Conservation (phyloP, 2,329 filamentous ascomycete genomes). For the Alternaria sp. region DNA sequence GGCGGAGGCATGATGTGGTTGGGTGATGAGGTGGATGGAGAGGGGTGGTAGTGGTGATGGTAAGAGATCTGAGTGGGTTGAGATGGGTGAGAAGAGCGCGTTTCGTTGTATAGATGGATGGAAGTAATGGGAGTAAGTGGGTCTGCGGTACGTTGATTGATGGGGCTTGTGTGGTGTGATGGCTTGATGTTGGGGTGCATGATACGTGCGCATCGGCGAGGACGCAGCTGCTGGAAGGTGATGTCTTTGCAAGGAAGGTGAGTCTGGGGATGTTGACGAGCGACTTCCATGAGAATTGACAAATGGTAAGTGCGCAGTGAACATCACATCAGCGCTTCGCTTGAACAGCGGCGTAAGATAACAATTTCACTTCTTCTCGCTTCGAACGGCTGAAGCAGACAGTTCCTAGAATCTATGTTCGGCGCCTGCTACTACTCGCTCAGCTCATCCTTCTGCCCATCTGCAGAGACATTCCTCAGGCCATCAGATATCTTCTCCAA, state of each 20-base stretch:
- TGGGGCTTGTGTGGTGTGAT: neutral
- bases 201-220: fast-evolving
- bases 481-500: neutral
- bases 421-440: neutral
- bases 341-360: neutral
- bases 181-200: neutral
- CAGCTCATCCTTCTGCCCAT: neutral
- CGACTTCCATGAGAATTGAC: neutral
- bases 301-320: neutral
- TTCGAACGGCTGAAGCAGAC: neutral
- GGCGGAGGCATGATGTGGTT: neutral
- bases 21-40: neutral
- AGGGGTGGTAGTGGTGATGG: neutral
- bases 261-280: neutral
- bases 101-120: neutral
- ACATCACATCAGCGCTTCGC: neutral
- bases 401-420: neutral
- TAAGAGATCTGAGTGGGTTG: neutral
- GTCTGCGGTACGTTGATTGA: neutral
- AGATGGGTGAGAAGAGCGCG: neutral
- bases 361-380: neutral
- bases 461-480: neutral
- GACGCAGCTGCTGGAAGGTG: neutral
- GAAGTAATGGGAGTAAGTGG: neutral
- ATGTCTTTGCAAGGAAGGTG: neutral